phyloP scores from a whole-genome alignment of 768 basidiomycete genomes.

The Pholiota molesta region DNA sequence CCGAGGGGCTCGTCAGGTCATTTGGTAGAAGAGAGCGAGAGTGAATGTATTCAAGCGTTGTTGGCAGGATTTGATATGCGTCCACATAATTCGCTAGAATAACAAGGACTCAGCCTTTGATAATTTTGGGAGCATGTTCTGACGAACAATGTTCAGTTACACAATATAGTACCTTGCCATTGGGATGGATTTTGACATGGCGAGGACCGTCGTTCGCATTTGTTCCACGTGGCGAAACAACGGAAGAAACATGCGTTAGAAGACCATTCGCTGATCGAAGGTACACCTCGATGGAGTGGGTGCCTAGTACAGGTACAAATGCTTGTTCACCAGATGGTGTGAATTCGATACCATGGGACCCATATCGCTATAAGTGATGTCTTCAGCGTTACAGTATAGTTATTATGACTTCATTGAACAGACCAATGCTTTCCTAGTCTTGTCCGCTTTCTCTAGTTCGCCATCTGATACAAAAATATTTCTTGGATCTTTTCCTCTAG shows the following conservation, averaged over 20 bases:
- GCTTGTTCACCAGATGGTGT: slow-evolving; percentile 36
- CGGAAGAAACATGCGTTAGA: slow-evolving; percentile 39
- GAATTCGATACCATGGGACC: slow-evolving; percentile 56
- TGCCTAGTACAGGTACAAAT: slow-evolving; percentile 54
- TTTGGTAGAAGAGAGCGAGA: slow-evolving; percentile 36
- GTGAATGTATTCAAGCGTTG: slow-evolving; percentile 29
- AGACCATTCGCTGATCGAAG: slow-evolving; percentile 34
- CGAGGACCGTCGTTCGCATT: slow-evolving; percentile 48
- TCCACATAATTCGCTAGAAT: slow-evolving; percentile 48
- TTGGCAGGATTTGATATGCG: slow-evolving; percentile 40
- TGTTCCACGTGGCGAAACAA: slow-evolving; percentile 40
- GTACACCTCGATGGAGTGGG: slow-evolving; percentile 51
- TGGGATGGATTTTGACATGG: slow-evolving; percentile 55
- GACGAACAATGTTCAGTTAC: slow-evolving; percentile 55
- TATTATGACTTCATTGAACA: slow-evolving; percentile 11
- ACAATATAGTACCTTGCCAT: slow-evolving; percentile 51
- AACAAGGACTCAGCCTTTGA: background rate
- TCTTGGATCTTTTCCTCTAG: slow-evolving; percentile 49
- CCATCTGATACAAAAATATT: slow-evolving; percentile 48
- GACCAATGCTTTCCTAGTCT: slow-evolving; percentile 52
- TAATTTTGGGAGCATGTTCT: background rate
- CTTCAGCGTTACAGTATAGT: background rate
- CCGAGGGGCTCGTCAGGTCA: slow-evolving; percentile 8
- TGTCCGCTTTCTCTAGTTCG: slow-evolving; percentile 48
- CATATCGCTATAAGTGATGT: slow-evolving; percentile 41